Evolutionary conservation across 495 filamentous ascomycete genomes (phyloP).

Genomic region (Penicillium bialowiezense): DNA sequence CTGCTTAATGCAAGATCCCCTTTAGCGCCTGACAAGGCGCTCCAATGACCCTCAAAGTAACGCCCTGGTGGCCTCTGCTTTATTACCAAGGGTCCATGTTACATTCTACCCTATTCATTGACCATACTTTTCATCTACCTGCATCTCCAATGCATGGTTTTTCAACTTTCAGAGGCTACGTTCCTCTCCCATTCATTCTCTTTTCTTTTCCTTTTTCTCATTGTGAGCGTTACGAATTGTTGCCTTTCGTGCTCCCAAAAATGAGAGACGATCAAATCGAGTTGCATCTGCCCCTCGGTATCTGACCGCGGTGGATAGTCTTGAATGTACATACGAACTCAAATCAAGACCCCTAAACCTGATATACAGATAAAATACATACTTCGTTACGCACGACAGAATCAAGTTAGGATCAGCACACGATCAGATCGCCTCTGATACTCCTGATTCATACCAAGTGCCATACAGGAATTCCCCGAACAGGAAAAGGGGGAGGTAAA

Average conservation of each 20-base stretch:
- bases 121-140: not conserved
- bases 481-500: not conserved
- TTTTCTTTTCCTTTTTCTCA: not conserved
- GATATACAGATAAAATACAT: not conserved
- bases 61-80: conserved; percentile 5
- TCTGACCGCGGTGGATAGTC: not conserved
- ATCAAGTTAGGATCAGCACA: too few species aligned
- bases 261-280: not conserved
- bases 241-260: too few species aligned
- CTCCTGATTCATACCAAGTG: not conserved
- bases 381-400: too few species aligned
- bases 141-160: too few species aligned
- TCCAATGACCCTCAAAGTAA: conserved; percentile 5
- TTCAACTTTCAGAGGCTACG: not conserved
- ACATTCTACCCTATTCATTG: not conserved
- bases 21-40: too few species aligned
- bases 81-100: not conserved
- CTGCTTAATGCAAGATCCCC: conserved; percentile 28
- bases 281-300: not conserved
- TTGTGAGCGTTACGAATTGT: too few species aligned
- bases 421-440: not conserved
- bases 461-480: not conserved
- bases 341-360: not conserved
- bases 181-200: not conserved
- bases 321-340: conserved; percentile 5